These are phyloP conservation scores for Spergularia marina DNA, from an alignment of 148 eudicot genomes.

Conservation along the genomic window DNA sequence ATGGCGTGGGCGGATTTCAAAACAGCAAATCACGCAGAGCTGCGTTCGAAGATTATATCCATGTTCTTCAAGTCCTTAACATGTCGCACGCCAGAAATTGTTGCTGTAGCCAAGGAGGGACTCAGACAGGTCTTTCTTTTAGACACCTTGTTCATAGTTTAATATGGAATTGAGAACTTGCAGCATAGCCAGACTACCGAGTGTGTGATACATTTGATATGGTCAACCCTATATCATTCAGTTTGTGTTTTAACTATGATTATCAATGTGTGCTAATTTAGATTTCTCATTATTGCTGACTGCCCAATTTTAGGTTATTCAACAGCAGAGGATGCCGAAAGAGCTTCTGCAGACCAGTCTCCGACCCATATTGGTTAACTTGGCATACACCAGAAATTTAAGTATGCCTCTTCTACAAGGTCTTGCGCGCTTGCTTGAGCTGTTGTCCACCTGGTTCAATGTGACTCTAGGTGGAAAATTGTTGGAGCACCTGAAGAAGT, in stretches of 20 bases:
- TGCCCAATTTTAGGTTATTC: constrained; percentile 55
- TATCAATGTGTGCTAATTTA: background rate
- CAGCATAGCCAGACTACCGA: background rate
- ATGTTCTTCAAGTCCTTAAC: constrained; percentile 98
- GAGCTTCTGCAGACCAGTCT: constrained; percentile 97
- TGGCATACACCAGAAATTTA: constrained; percentile 92
- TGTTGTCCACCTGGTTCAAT: constrained; percentile 93
- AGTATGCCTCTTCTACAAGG: constrained; percentile 98
- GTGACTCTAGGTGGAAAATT: constrained; percentile 88
- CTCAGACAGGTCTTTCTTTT: constrained; percentile 68
- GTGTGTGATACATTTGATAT: constrained; percentile 1
- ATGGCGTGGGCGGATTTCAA: constrained; percentile 99
- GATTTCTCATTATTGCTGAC: constrained; percentile 12
- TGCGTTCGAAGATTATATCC: constrained; percentile 85
- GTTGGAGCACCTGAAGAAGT: constrained; percentile 94
- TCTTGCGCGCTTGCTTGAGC: constrained; percentile 93
- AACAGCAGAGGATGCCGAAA: constrained; percentile 97
- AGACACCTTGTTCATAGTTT: constrained; percentile 6
- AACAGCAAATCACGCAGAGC: constrained; percentile 77
- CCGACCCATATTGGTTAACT: constrained; percentile 88
- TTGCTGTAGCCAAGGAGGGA: constrained; percentile 96
- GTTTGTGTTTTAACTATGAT: background rate
- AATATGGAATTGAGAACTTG: constrained; percentile 3
- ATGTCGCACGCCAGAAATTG: constrained; percentile 82
- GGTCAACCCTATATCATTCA: background rate